A percentile compares a stretch with the other conserved stretches of the same genome.
Conservation (phyloP, 2,329 filamentous ascomycete genomes). For the Metarhizium guizhouense region DNA sequence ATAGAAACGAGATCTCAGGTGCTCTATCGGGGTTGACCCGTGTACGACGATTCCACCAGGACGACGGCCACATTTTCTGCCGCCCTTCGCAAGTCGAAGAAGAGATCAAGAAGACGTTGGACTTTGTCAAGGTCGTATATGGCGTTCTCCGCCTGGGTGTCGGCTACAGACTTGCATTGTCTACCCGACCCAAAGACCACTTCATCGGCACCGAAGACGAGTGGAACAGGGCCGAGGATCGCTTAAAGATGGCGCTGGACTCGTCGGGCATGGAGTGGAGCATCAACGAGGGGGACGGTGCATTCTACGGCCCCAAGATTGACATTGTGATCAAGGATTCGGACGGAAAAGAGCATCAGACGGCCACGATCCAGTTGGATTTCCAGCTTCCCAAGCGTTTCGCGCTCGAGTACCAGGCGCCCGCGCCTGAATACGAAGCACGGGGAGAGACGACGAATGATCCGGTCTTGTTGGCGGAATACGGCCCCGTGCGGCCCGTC, state of each 20-base stretch:
- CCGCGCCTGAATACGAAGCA: constrained; percentile 53
- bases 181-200: constrained; percentile 66
- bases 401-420: constrained; percentile 63
- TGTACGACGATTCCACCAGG: constrained; percentile 80
- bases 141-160: constrained; percentile 56
- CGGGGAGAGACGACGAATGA: constrained; percentile 42
- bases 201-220: constrained; percentile 68
- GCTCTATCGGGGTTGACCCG: constrained; percentile 74
- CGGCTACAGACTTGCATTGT: constrained; percentile 67
- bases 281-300: constrained; percentile 72
- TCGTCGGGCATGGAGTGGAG: constrained; percentile 66
- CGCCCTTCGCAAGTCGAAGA: constrained; percentile 63
- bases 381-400: constrained; percentile 84
- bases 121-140: constrained; percentile 68
- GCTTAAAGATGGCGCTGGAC: constrained; percentile 35
- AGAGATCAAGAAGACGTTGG: constrained; percentile 65
- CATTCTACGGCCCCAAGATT: constrained; percentile 89
- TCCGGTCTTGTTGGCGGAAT: constrained; percentile 35
- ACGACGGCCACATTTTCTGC: constrained; percentile 88
- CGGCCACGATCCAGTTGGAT: constrained; percentile 81
- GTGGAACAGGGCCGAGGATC: constrained; percentile 38
- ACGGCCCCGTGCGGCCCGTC: constrained; percentile 58
- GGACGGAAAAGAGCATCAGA: constrained; percentile 79
- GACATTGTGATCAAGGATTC: constrained; percentile 75
- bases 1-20: constrained; percentile 78